These are phyloP conservation scores for Mesembryanthemum crystallinum DNA, from an alignment of 148 eudicot genomes.

Conservation along the genomic window DNA sequence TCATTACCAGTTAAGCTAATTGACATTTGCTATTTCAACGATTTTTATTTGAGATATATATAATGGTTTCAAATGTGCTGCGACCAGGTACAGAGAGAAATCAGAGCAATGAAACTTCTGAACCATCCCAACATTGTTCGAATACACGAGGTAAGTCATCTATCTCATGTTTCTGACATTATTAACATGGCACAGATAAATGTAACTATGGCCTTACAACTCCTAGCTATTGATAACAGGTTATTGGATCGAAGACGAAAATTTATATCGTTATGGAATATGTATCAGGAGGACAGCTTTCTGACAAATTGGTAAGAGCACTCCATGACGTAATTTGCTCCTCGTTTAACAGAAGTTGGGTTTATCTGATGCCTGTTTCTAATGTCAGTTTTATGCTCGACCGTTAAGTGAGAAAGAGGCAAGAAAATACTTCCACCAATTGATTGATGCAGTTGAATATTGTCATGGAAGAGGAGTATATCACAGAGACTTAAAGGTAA, in stretches of 20 bases:
- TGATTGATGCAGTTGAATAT: conserved; percentile 48
- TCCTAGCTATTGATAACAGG: conserved; percentile 26
- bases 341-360: neutral
- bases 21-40: neutral
- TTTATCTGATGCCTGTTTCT: neutral
- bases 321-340: neutral
- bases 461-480: conserved; percentile 46
- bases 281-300: conserved; percentile 52
- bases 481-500: conserved; percentile 47
- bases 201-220: neutral
- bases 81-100: conserved; percentile 47
- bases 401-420: conserved; percentile 38
- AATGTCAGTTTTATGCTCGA: conserved; percentile 34
- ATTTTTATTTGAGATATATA: neutral
- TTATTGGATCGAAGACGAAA: conserved; percentile 52
- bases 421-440: conserved; percentile 49
- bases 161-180: neutral
- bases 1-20: too few relatives aligned
- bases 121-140: conserved; percentile 57
- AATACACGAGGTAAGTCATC: conserved; percentile 41
- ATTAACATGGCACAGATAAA: neutral
- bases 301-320: conserved; percentile 47
- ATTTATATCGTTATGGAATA: conserved; percentile 60
- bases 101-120: conserved; percentile 54
- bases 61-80: neutral